Evolutionary conservation across 2,329 filamentous ascomycete species (phyloP), one percentile per base, ranked within the genome.

Genomic region (Corynespora cassiicola): DNA sequence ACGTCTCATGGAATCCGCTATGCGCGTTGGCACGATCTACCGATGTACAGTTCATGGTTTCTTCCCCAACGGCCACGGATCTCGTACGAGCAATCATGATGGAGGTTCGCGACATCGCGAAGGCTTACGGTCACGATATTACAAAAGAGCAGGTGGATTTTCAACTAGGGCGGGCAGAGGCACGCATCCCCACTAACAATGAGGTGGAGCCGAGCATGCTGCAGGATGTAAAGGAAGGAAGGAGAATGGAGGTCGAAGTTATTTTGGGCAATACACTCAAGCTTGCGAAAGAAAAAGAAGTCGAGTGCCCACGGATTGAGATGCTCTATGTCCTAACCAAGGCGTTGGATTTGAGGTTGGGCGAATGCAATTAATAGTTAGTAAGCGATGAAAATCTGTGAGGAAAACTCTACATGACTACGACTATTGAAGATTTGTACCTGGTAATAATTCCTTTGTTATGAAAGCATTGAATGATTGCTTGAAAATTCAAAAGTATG

Each of bases 1-100:
- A 85, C 53, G 80, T 76, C 1, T 73, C 78, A 0, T 84, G 79
- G 77, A 85, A 85, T 48, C 76, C 81, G 0, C 70, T 83, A 22
- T 82, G 78, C 26, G 80, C 81, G 0, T 65, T 84, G 1, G 77
- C 79, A 0, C 70, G 76, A 0, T 71, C 73, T 26, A 75, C 78
- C 39, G 81, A 81, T 14, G 73, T 77, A 1, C 57, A 73, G 0
- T 78, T 81, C 55, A 61, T 83, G 8, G 47, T 48, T 0, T 70
- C 58, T 0, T 77, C 71, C 1, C 61, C 65, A 0, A 56, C 54
- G 11, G 64, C 72, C 2, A 51, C 62, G 14, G 56, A 57, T 10
- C 55, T 74, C 3, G 57, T 76, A 6, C 54, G 58, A 25, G 66
- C 58, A 2, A 61, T 75, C 4, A 75, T 78, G 70, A 51, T 69